Base-by-base conservation (phyloP, 2,329 filamentous ascomycete species). In the Dothistroma septosporum region DNA sequence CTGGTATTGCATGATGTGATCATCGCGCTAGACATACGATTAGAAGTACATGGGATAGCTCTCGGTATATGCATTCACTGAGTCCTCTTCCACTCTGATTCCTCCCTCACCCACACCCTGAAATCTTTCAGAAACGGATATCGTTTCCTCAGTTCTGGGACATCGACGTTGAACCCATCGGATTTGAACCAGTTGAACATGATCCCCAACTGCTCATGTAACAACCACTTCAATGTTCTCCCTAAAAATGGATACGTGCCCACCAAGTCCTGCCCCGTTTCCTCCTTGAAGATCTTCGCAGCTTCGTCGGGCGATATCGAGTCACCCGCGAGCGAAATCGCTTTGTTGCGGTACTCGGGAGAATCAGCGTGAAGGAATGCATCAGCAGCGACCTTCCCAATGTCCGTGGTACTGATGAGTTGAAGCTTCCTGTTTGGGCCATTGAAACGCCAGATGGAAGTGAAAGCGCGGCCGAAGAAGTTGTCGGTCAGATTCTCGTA, bases 401-500 rank as follows among this genome's bases (percentile, higher is more conserved):
- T 33, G 73, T 76, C 67, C 32, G 48, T 63, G 2, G 72, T 73
- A 0, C 75, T 72, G 16, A 81, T 69, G n/a, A 78, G 53, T 58
- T 81, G 77, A 12, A 74, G 57, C 8, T 61, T 63, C 2, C 58
- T 32, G 12, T 69, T 57, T 2, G 44, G 11, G 19, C 60, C 63
- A 35, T 68, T 67, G 0, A 74, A 71, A 37, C 76, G 71, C 69
- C 79, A 77, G 14, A 77, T 74, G 0, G 80, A 76, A 0, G 78
- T 69, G 67, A 84, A 83, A 1, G 79, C 74, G 59, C 79, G 80
- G 4, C 80, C 80, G 9, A 76, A 64, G 64, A 83, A 79, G 11
- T 76, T 76, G 0, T 78, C 76, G 1, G 68, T 72, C 4, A 83
- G 66, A 72, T 87, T 85, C 55, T 88, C 85, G 76, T 86, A 83